Base-by-base conservation (phyloP, 306 rosid genomes). In the Gillenia trifoliata region DNA sequence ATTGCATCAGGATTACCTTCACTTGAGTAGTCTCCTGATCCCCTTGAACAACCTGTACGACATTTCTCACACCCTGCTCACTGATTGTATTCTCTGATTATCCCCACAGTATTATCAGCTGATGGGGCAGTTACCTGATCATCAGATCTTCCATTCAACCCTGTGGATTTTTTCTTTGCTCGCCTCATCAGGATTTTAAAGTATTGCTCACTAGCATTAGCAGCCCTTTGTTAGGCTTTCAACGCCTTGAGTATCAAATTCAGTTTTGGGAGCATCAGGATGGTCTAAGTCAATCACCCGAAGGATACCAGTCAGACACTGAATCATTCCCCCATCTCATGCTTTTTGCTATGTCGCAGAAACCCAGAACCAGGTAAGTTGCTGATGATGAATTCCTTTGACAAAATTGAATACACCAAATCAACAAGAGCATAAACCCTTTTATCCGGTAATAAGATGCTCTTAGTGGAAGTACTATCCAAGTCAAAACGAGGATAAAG, bases 311-410 rank as follows among this genome's bases (percentile, higher is more conserved):
- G 99, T 95, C 25, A 95, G 77, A 81, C 97, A 90, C 77, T 80
- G 91, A 84, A 95, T 90, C 78, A 92, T 87, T 74, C 98, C 99
- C 54, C 96, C 97, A 72, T 92, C 99, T 95, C 98, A 95, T 90
- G 85, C 95, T 90, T 87, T 89, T 94, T 64, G 99, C 99, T 67
- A 94, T 89, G 76, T 94, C 99, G 96, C 56, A 97, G 92, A 80
- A 89, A 92, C 40, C 96, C 97, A 79, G 96, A 90, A 77, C 97
- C 97, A 59, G 97, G 96, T 68, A 92, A 78, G 88, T 88, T 92
- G 82, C 88, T 88, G 64, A 92, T 52, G 97, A 88, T 7, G 96
- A 88, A 80, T 94, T 94, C 81, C n/a, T 94, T 94, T 15, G 93
- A 91, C 83, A 94, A 80, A 78, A 94, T 90, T 78, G 97, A 91